Conservation (phyloP, 2,329 filamentous ascomycete genomes). For the Cercospora sp. region DNA sequence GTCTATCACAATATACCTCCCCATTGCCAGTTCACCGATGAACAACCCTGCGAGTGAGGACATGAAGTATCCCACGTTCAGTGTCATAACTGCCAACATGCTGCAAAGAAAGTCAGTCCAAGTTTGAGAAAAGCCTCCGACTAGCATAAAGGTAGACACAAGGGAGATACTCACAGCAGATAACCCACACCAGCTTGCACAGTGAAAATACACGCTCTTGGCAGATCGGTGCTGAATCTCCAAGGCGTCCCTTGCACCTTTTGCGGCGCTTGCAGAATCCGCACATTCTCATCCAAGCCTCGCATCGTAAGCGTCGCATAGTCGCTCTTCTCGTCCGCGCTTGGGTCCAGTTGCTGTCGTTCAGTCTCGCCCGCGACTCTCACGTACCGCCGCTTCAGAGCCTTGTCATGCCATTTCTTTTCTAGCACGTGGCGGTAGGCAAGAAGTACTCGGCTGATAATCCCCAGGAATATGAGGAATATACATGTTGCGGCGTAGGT, state of each 20-base stretch:
- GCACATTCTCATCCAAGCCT: slow-evolving; percentile 77
- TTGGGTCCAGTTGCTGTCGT: slow-evolving; percentile 33
- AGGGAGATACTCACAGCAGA: slow-evolving; percentile 68
- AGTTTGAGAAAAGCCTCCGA: not conserved
- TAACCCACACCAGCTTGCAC: slow-evolving; percentile 77
- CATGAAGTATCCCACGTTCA: slow-evolving; percentile 82
- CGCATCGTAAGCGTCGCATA: slow-evolving; percentile 69
- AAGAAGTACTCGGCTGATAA: slow-evolving; percentile 68
- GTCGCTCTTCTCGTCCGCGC: slow-evolving; percentile 56
- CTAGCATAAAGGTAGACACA: not conserved
- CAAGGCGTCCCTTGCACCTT: slow-evolving; percentile 65
- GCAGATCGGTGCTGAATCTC: slow-evolving; percentile 76
- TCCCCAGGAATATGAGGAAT: slow-evolving; percentile 77
- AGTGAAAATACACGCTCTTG: slow-evolving; percentile 70
- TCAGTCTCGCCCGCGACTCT: slow-evolving; percentile 66
- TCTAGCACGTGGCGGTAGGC: slow-evolving; percentile 65
- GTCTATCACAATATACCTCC: slow-evolving; percentile 56
- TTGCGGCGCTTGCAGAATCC: slow-evolving; percentile 57
- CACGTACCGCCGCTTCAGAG: slow-evolving; percentile 74
- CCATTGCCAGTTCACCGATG: slow-evolving; percentile 78
- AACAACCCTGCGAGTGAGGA: slow-evolving; percentile 79
- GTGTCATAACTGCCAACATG: slow-evolving; percentile 90
- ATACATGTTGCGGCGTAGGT: slow-evolving; percentile 87
- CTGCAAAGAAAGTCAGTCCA: slow-evolving; percentile 49
- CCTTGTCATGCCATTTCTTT: slow-evolving; percentile 69